A percentile compares a stretch with the other conserved stretches of the same genome.
These are phyloP conservation scores for Colletotrichum higginsianum DNA, from an alignment of 2,329 filamentous ascomycete species.

Conservation along the genomic window DNA sequence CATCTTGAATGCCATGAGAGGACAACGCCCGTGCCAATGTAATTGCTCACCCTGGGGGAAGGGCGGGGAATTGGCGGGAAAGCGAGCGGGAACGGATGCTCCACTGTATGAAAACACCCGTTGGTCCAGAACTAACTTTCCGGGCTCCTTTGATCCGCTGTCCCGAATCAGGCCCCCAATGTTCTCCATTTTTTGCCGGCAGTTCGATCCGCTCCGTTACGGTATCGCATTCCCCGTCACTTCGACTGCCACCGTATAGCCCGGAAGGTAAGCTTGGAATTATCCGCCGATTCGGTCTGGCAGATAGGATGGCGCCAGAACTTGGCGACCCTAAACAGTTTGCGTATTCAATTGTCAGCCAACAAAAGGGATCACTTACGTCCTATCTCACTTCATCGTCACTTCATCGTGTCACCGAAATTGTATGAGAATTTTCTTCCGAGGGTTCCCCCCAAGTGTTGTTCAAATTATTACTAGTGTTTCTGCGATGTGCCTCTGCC, in stretches of 20 bases:
- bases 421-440: too few species aligned
- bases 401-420: background rate
- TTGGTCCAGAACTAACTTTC: constrained; percentile 33
- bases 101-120: background rate
- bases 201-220: background rate
- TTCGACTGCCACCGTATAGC: background rate
- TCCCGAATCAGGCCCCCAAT: background rate
- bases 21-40: background rate
- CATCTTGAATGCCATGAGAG: constrained; percentile 25
- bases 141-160: background rate
- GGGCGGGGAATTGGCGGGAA: background rate
- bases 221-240: background rate
- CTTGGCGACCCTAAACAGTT: background rate
- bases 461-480: constrained; percentile 8
- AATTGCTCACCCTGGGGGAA: background rate
- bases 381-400: background rate
- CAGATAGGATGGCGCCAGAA: background rate
- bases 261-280: background rate
- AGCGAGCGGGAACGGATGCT: background rate
- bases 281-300: background rate
- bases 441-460: background rate
- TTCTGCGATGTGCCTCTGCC: constrained; percentile 25
- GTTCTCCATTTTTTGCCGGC: constrained; percentile 1
- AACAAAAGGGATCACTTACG: background rate
- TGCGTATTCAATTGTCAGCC: background rate